Evolutionary conservation across 805 yeast genomes (phyloP), one percentile per base, ranked within the genome.

Genomic region (Kazachstania kunashirensis): DNA sequence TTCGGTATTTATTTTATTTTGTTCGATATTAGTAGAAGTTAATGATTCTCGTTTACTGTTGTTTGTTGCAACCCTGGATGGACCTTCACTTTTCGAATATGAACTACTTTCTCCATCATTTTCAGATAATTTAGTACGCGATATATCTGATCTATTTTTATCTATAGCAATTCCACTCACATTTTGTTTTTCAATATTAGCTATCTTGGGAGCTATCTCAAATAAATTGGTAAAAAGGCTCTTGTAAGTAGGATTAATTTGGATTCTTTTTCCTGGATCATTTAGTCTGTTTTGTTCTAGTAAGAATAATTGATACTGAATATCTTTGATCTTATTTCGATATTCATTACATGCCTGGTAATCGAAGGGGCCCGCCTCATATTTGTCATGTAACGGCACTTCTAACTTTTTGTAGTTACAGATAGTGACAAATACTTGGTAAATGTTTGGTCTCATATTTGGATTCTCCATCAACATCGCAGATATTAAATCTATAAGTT

Each of bases 381-480:
- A 65, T 24, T 52, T 53, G 36, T 67, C 71, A 29, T 51, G 45
- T 21, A 74, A 61, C 2, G 81, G 79, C 14, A 69, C 63, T 36
- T 72, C 66, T 39, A 73, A 65, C 24, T 75, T 75, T 35, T 75
- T 60, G 56, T 86, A 64, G 31, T 74, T 61, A 55, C 80, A 76
- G 24, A 86, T 53, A 46, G 77, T 83, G 38, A 63, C 57, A 40
- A 79, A 52, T 1, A 89, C 80, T 59, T 88, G 96, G 46, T 77
- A 84, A 13, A 85, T 76, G 55, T 85, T 88, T 2, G 97, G 97
- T 50, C 98, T 71, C 46, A 71, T 66, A 11, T 73, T 54, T 3
- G 96, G 95, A 47, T 80, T 83, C 40, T 84, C 94, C 44, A 83
- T 84, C 27, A 89, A 66, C 78, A 85, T 73, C 20, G 83, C 77